Percentiles rank a stretch among this genome's conserved stretches.
Evolutionary conservation across 371 early-diverging fungal genomes (phyloP).

Genomic region (Blastocladiella emersonii): DNA sequence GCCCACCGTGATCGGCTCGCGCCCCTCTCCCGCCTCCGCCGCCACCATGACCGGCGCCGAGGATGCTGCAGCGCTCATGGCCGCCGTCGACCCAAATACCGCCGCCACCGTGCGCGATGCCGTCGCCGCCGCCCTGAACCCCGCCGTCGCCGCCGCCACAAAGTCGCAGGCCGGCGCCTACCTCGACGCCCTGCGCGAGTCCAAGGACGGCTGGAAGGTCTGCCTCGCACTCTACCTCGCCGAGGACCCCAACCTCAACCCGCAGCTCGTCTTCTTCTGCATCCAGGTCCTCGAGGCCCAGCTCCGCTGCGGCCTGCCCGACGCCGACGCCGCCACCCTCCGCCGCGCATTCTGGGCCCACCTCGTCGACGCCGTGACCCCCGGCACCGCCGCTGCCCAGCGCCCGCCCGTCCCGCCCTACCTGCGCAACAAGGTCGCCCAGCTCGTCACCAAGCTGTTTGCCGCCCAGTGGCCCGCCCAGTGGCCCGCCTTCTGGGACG

Average conservation of each 20-base stretch:
- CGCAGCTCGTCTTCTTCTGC: not conserved
- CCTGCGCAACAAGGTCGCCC: conserved; percentile 76
- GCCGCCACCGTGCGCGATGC: not conserved
- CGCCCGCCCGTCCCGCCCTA: conserved; percentile 22
- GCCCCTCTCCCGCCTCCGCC: too few relatives aligned
- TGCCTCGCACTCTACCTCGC: not conserved
- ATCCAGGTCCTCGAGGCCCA: not conserved
- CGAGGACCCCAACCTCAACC: not conserved
- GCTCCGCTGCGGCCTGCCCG: too few relatives aligned
- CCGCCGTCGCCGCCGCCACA: not conserved
- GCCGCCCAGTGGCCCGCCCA: conserved; percentile 60
- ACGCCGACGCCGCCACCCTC: not conserved
- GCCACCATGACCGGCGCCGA: too few relatives aligned
- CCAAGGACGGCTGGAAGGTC: not conserved
- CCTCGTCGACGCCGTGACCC: not conserved
- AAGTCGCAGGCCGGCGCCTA: not conserved
- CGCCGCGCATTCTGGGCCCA: not conserved
- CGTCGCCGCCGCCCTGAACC: not conserved
- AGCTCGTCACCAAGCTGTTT: conserved; percentile 69
- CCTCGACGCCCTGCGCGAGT: not conserved
- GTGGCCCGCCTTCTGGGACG: conserved; percentile 81
- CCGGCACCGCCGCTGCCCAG: not conserved
- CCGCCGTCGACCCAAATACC: too few relatives aligned
- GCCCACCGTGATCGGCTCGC: too few relatives aligned
- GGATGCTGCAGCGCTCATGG: too few relatives aligned